Base-by-base conservation (phyloP, 148 eudicot genomes). In the Silene uniflora region DNA sequence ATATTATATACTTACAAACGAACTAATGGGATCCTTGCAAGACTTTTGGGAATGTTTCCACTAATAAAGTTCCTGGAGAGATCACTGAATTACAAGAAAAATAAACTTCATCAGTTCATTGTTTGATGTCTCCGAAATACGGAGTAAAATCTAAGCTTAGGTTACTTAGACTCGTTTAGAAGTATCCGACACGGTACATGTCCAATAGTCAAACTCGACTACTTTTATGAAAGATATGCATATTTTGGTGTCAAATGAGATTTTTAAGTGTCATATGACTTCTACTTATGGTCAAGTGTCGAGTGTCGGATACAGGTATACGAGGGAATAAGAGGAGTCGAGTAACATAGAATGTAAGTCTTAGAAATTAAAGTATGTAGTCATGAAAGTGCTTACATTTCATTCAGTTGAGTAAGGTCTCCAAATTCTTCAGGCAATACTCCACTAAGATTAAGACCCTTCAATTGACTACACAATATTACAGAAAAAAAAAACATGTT, bases 371-470 rank as follows among this genome's bases (percentile, higher is more conserved):
- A n/a, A n/a, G n/a, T 6, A 47, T 47, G 52, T 8, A 47, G 44
- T 6, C 47, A 22, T 58, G 12, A 65, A 65, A 13, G 13, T 2
- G 79, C 94, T 88, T 86, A 88, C 97, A 92, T 67, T 75, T 85
- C 88, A 64, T 27, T 60, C 54, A 92, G 85, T 71, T 75, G 42
- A 70, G 74, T 78, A 56, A 92, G 87, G 62, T 85, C 81, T 44
- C 74, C 81, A 25, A 92, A 86, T 78, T 88, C 95, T 52, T 29
- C 80, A 10, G 92, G 95, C 72, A 92, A 35, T 70, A 49, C 74
- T 84, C 97, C 97, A 10, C 83, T 80, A 62, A 88, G 82, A 81
- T 89, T 90, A 76, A 86, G 88, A 70, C 90, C 83, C 80, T 85
- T 90, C 81, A 88, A 32, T 67, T 52, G 78, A 64, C 97, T 92